phyloP scores from a whole-genome alignment of 306 rosid species.

The Prunus davidiana region DNA sequence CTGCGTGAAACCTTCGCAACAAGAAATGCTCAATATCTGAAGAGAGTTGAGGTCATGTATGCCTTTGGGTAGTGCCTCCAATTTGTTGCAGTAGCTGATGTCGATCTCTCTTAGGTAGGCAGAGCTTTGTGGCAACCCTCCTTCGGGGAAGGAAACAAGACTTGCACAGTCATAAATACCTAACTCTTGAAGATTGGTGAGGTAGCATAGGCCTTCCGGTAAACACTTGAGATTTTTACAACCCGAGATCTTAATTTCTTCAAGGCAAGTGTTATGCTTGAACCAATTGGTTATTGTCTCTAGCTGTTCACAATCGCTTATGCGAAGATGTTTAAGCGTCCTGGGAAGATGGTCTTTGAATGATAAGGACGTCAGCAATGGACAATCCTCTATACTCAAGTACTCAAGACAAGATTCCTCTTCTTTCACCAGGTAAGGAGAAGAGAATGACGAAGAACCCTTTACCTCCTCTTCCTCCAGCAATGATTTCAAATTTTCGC shows the following conservation, averaged over 20 bases:
- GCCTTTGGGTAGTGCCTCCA: background rate
- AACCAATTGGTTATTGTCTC: background rate
- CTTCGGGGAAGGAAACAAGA: slow-evolving; percentile 15
- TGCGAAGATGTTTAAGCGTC: background rate
- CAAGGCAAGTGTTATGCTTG: slow-evolving; percentile 8
- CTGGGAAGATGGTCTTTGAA: background rate
- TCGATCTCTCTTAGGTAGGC: background rate
- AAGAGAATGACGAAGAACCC: background rate
- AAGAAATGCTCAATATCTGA: background rate
- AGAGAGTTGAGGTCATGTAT: slow-evolving; percentile 11
- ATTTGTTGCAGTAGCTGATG: background rate
- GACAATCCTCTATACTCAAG: background rate
- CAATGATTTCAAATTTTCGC: slow-evolving; percentile 6
- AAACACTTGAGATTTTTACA: background rate
- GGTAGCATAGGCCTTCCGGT: background rate
- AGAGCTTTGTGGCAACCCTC: background rate
- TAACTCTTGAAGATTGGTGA: background rate
- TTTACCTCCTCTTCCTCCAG: background rate
- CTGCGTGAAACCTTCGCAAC: background rate
- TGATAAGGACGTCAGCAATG: background rate
- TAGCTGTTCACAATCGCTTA: background rate
- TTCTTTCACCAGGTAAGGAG: background rate
- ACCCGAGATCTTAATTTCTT: background rate
- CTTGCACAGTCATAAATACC: background rate
- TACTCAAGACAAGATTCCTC: background rate